These are phyloP conservation scores for Debaryomycetaceae sp. DNA, from an alignment of 1,139 yeast genomes.

Conservation along the genomic window DNA sequence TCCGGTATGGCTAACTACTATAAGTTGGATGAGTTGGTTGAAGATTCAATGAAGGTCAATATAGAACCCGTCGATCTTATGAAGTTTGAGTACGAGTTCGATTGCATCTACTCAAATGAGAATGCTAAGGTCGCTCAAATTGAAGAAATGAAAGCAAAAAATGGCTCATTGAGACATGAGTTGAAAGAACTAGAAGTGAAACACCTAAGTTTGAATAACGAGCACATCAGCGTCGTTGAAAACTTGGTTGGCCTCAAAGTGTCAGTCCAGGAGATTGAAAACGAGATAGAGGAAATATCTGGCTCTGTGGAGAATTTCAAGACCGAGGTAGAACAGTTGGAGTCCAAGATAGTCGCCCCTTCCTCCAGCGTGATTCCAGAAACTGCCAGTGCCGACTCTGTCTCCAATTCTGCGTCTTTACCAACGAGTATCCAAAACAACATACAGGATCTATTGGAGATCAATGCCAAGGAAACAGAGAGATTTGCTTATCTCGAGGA, in stretches of 20 bases:
- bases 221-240: slow-evolving; percentile 56
- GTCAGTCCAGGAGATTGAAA: slow-evolving; percentile 54
- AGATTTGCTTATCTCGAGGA: slow-evolving; percentile 49
- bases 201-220: slow-evolving; percentile 67
- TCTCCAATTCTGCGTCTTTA: slow-evolving; percentile 21
- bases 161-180: slow-evolving; percentile 70
- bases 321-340: slow-evolving; percentile 51
- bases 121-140: slow-evolving; percentile 67
- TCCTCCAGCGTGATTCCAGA: slow-evolving; percentile 8
- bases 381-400: slow-evolving; percentile 2
- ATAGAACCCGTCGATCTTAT: slow-evolving; percentile 68
- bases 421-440: slow-evolving; percentile 44
- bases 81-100: slow-evolving; percentile 70
- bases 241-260: slow-evolving; percentile 40
- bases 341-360: slow-evolving; percentile 28
- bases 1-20: slow-evolving; percentile 30
- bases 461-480: slow-evolving; percentile 61
- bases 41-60: slow-evolving; percentile 70
- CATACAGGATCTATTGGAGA: slow-evolving; percentile 42
- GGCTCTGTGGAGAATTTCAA: slow-evolving; percentile 61
- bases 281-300: slow-evolving; percentile 65
- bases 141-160: slow-evolving; percentile 58
- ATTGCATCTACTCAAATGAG: slow-evolving; percentile 68
- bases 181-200: slow-evolving; percentile 72
- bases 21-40: slow-evolving; percentile 69